phyloP scores from a whole-genome alignment of 2,329 filamentous ascomycete species.

The Sclerotinia subarctica region DNA sequence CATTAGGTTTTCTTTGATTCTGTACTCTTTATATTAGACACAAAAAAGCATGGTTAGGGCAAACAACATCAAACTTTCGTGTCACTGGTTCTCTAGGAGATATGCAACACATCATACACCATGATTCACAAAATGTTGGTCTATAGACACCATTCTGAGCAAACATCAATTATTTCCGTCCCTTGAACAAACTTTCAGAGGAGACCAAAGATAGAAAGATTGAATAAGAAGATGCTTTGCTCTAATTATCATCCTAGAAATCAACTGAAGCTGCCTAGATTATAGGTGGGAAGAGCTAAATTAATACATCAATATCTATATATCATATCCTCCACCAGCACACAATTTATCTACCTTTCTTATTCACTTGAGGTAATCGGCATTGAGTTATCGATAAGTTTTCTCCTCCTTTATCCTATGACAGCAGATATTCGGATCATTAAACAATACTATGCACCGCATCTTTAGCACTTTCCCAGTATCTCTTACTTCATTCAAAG shows the following conservation, averaged over 20 bases:
- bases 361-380: no score
- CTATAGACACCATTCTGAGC: background rate
- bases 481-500: no score
- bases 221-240: background rate
- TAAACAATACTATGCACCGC: no score
- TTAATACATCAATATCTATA: background rate
- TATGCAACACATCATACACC: background rate
- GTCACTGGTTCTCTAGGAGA: background rate
- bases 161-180: background rate
- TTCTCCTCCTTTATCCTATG: no score
- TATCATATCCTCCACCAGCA: no score
- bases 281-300: background rate
- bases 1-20: background rate
- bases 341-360: no score
- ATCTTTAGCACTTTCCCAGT: no score
- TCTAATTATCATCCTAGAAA: background rate
- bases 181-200: background rate
- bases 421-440: no score
- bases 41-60: background rate
- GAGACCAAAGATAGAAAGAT: background rate
- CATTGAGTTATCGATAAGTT: no score
- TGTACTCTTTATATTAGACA: background rate
- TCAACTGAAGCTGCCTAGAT: background rate
- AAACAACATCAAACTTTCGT: background rate
- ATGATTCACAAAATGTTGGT: conserved; percentile 8